Evolutionary conservation across 2,329 filamentous ascomycete genomes (phyloP).

Genomic region (Calcarisporium arbuscula): DNA sequence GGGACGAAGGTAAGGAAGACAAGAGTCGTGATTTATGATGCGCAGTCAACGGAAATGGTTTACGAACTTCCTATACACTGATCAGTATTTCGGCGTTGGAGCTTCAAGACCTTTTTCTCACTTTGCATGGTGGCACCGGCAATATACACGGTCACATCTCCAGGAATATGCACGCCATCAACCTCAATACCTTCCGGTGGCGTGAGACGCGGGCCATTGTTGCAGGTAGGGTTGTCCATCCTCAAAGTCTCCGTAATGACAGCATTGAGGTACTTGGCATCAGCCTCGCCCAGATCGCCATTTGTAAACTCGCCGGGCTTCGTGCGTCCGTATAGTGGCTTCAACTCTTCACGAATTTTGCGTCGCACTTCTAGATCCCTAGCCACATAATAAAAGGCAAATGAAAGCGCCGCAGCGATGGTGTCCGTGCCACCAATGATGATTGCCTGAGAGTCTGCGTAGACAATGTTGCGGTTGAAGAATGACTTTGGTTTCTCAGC

Average conservation of each 20-base stretch:
- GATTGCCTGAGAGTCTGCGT: conserved; percentile 14
- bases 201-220: conserved; percentile 17
- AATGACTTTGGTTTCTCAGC: conserved; percentile 16
- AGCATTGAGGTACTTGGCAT: conserved; percentile 16
- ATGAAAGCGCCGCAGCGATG: not conserved
- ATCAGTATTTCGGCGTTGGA: too few relatives aligned
- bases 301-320: conserved; percentile 12
- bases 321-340: conserved; percentile 10
- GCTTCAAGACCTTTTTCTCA: too few relatives aligned
- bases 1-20: too few relatives aligned
- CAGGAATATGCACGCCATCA: conserved; percentile 20
- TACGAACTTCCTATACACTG: too few relatives aligned
- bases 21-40: too few relatives aligned
- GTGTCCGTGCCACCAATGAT: conserved; percentile 12
- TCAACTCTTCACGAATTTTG: conserved; percentile 11
- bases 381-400: not conserved
- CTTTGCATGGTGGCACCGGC: not conserved
- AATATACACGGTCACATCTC: conserved; percentile 7
- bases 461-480: conserved; percentile 14
- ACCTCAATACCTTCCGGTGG: conserved; percentile 18
- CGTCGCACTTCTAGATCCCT: conserved; percentile 2
- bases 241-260: conserved; percentile 24
- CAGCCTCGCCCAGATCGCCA: conserved; percentile 10
- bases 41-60: too few relatives aligned
- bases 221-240: conserved; percentile 19